Percentiles rank a stretch among this genome's conserved stretches.
Conservation (phyloP, 441 rosid genomes). For the Capsella rubella region DNA sequence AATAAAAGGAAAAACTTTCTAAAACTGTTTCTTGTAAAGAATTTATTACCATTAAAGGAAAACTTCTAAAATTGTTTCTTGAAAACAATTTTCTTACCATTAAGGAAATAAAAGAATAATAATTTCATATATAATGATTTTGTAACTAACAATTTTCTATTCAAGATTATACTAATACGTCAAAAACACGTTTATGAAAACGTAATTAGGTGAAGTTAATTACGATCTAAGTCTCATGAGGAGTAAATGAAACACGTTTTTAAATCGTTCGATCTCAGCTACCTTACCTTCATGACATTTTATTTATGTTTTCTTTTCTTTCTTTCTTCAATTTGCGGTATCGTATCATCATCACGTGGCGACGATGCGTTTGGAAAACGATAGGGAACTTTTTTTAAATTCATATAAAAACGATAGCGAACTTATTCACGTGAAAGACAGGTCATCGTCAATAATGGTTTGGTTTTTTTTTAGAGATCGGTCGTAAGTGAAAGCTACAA, state of each 20-base stretch:
- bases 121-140: not conserved
- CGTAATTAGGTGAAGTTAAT: conserved; percentile 21
- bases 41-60: too few relatives aligned
- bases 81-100: not conserved
- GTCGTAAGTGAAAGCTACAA: conserved; percentile 12
- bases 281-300: conserved; percentile 35
- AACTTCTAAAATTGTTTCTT: not conserved
- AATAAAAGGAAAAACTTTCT: too few relatives aligned
- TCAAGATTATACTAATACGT: not conserved
- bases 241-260: conserved; percentile 41
- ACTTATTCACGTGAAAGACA: conserved; percentile 41
- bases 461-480: conserved; percentile 16
- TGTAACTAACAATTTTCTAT: not conserved
- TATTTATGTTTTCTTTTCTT: not conserved
- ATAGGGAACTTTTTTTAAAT: not conserved
- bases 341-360: conserved; percentile 1
- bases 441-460: conserved; percentile 15
- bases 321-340: not conserved
- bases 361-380: conserved; percentile 23
- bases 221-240: not conserved
- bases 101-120: not conserved
- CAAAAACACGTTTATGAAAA: not conserved
- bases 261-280: conserved; percentile 35
- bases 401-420: conserved; percentile 21
- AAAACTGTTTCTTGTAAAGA: too few relatives aligned